A percentile compares a stretch with the other conserved stretches of the same genome.
Evolutionary conservation across 441 rosid genomes (phyloP).

Genomic region (Cnidoscolus chayamansa): DNA sequence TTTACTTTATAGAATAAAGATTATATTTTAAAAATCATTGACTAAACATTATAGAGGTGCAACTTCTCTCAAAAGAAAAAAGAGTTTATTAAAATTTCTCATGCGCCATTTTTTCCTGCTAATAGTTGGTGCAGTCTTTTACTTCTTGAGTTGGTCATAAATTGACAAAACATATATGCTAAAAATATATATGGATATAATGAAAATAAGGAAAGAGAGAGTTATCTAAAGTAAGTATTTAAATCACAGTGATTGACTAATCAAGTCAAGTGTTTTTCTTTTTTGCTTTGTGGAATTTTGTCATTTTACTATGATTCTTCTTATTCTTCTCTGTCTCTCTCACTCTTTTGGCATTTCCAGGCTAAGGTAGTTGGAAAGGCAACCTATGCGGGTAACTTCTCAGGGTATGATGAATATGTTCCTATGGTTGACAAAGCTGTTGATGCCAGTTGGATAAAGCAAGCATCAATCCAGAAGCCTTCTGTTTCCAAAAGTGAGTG

Average conservation of each 20-base stretch:
- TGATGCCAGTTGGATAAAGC: constrained; percentile 81
- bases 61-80: too few species aligned
- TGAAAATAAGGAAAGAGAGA: not conserved
- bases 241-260: not conserved
- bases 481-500: constrained; percentile 44
- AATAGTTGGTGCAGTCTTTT: not conserved
- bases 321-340: too few species aligned
- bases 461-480: constrained; percentile 45
- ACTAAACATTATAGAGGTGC: too few species aligned
- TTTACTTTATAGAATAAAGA: too few species aligned
- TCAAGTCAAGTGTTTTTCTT: not conserved
- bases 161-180: not conserved
- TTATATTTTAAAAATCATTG: too few species aligned
- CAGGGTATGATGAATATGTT: constrained; percentile 93
- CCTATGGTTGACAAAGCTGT: constrained; percentile 99
- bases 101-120: not conserved
- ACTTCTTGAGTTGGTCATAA: not conserved
- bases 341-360: constrained; percentile 39
- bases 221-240: not conserved
- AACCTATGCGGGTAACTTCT: constrained; percentile 57
- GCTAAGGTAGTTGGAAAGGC: constrained; percentile 73
- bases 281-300: not conserved
- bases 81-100: not conserved
- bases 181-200: not conserved
- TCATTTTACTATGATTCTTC: constrained; percentile 10